Base-by-base conservation (phyloP, 225 moss, liverwort and hornwort genomes). In the Polytrichum commune region DNA sequence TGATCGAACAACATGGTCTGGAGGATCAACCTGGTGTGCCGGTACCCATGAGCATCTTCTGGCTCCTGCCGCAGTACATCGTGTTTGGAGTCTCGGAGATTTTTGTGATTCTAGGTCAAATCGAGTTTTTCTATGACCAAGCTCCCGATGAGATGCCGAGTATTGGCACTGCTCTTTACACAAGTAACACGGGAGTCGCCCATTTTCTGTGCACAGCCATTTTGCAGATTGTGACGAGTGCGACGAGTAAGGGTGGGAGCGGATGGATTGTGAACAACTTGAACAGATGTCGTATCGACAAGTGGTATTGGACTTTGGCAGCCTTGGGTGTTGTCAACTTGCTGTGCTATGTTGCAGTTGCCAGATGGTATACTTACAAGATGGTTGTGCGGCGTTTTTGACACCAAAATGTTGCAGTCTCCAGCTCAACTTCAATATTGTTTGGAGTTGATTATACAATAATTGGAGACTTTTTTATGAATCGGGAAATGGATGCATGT, bases 51-150 rank as follows among this genome's bases (percentile, higher is more conserved):
- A 55, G 65, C 35, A 74, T 77, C 18, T 74, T 69, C 60, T 82
- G 77, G 82, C 82, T 84, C 35, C 18, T 79, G 10, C 79, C 79
- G 10, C 83, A 84, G 62, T 73, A 73, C 7, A 53, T 71, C 13
- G 20, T 84, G 7, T 57, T 72, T 7, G 79, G 76, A 0, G 19
- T 66, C 8, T 73, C 68, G 19, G 76, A 84, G 60, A 64, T 84
- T 20, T 76, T 80, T n/a, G 73, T 76, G 6, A 69, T 66, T 67
- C 38, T 80, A 18, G 83, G 76, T 10, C 80, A 76, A 26, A 69
- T 84, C 60, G 76, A 84, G 27, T 84, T 84, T 56, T 80, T 84
- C 76, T 74, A 74, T 60, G 66, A 61, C 5, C 76, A 84, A 46
- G 73, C 76, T 2, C 83, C 83, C 19, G 76, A 79, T 24, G 76